Evolutionary conservation across 1,284 basidiomycete species (phyloP).

Genomic region (Xanthoconium separans): DNA sequence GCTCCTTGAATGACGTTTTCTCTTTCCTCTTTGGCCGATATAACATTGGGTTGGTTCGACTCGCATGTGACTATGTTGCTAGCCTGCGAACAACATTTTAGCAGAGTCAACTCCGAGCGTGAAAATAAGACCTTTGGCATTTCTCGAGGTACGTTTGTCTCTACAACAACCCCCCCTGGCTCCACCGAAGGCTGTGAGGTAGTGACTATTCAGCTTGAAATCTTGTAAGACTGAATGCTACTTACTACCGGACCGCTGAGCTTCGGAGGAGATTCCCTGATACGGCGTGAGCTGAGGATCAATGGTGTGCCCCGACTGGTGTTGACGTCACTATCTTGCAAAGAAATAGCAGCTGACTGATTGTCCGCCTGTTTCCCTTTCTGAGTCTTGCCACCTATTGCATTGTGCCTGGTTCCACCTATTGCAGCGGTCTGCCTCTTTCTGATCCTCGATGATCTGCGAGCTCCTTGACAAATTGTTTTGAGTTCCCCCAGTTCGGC

Average conservation of each 20-base stretch:
- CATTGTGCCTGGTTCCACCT: constrained; percentile 1
- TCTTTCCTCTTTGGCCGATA: not conserved
- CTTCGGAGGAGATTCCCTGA: not conserved
- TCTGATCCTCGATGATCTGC: constrained; percentile 24
- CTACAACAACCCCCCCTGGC: not conserved
- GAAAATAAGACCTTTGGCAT: constrained; percentile 15
- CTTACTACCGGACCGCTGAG: constrained; percentile 12
- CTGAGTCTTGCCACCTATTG: constrained; percentile 5
- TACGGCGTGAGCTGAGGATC: not conserved
- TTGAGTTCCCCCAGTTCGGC: constrained; percentile 10
- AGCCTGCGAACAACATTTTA: constrained; percentile 11
- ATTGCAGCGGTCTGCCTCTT: constrained; percentile 4
- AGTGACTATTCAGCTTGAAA: not conserved
- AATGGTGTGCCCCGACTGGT: not conserved
- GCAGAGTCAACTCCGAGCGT: not conserved
- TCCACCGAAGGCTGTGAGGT: constrained; percentile 5
- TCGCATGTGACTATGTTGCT: not conserved
- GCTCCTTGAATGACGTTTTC: not conserved
- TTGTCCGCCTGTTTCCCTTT: constrained; percentile 4
- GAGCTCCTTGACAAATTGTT: constrained; percentile 8
- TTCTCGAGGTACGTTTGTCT: not conserved
- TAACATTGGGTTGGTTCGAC: not conserved
- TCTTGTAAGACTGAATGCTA: not conserved
- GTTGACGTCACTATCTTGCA: not conserved
- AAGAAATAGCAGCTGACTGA: not conserved